These are phyloP conservation scores for Acanthamoeba royreba DNA, from an alignment of 208 protist genomes.

Conservation along the genomic window DNA sequence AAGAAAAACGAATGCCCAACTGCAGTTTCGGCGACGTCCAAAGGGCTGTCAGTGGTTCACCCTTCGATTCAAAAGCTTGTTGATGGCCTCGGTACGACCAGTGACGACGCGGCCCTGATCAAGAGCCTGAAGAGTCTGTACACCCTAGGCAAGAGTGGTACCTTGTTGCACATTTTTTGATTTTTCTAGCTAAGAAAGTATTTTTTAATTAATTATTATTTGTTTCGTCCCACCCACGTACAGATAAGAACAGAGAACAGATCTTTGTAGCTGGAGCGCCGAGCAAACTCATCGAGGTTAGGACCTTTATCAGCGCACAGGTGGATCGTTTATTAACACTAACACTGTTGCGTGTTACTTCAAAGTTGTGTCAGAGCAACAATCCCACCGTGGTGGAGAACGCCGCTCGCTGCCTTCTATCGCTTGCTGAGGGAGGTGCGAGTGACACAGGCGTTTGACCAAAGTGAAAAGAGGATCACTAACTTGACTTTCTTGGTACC, in stretches of 20 bases:
- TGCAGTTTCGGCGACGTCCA: neutral
- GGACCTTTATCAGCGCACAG: neutral
- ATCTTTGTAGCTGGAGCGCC: neutral
- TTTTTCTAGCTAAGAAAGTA: neutral
- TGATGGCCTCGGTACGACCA: neutral
- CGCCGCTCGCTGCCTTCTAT: neutral
- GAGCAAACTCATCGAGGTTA: neutral
- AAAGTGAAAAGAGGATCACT: neutral
- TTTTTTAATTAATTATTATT: no score
- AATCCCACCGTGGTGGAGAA: neutral
- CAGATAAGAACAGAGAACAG: neutral
- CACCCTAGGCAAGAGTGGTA: neutral
- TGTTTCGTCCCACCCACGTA: no score
- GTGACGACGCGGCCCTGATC: neutral
- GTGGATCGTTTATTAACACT: neutral
- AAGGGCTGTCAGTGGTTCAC: neutral
- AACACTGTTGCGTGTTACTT: neutral
- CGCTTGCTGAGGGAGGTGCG: neutral
- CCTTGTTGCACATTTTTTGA: neutral
- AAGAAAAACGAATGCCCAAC: no score
- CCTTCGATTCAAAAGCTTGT: conserved; percentile 1
- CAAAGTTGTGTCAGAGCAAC: neutral
- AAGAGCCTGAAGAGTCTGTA: neutral
- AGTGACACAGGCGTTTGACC: neutral
- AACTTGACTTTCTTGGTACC: no score